Percentiles rank a stretch among this genome's conserved stretches.
Conservation (phyloP, 768 basidiomycete species). For the Mycena floridula region DNA sequence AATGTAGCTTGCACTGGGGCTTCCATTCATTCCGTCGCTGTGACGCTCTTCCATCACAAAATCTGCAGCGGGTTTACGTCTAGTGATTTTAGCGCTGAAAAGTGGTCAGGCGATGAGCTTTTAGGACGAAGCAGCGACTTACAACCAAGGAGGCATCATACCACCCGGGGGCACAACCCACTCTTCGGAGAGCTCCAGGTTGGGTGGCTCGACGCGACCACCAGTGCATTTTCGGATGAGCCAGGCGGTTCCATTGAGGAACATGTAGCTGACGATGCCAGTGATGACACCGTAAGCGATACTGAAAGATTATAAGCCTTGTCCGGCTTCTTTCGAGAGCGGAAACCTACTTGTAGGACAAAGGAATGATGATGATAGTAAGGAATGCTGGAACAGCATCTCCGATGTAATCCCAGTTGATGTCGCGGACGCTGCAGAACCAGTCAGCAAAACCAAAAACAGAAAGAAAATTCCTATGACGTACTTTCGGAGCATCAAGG, state of each 20-base stretch:
- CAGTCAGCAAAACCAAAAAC: neutral
- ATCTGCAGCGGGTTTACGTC: too few relatives aligned
- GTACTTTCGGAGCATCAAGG: constrained; percentile 81
- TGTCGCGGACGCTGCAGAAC: constrained; percentile 55
- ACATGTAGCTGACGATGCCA: constrained; percentile 62
- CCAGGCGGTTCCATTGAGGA: constrained; percentile 69
- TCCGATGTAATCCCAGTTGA: constrained; percentile 88
- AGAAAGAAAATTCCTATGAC: constrained; percentile 13
- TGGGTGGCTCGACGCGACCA: constrained; percentile 60
- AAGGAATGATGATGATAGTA: constrained; percentile 71
- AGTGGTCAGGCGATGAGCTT: too few relatives aligned
- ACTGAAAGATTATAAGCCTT: constrained; percentile 28
- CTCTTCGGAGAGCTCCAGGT: constrained; percentile 56
- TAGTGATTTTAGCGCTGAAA: too few relatives aligned
- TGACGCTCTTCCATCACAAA: too few relatives aligned
- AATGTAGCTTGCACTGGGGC: too few relatives aligned
- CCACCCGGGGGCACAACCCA: constrained; percentile 72
- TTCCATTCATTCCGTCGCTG: too few relatives aligned
- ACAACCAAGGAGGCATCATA: constrained; percentile 63
- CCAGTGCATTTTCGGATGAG: constrained; percentile 44
- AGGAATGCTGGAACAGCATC: constrained; percentile 87
- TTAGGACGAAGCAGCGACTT: too few relatives aligned
- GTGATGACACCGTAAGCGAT: constrained; percentile 89
- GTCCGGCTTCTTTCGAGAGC: neutral
- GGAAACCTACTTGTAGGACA: constrained; percentile 56